Evolutionary conservation across 2,329 filamentous ascomycete species (phyloP).

Genomic region (Calonectria pseudoreteaudii): DNA sequence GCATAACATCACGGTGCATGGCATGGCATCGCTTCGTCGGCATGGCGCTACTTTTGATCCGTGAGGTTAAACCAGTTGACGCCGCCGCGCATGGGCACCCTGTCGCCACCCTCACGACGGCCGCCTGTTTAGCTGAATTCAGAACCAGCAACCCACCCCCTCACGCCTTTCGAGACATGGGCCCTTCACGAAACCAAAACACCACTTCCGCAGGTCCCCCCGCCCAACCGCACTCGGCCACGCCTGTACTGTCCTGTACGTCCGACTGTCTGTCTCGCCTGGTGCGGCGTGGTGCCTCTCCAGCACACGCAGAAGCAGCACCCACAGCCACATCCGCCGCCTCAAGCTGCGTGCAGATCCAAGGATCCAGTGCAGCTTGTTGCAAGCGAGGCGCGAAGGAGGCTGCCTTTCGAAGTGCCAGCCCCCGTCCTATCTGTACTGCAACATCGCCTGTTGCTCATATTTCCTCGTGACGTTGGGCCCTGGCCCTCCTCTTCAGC

Average conservation of each 20-base stretch:
- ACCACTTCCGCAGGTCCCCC: background rate
- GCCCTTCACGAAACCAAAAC: slow-evolving; percentile 4
- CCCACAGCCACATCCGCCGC: background rate
- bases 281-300: background rate
- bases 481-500: background rate
- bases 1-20: background rate
- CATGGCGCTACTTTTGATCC: slow-evolving; percentile 1
- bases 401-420: background rate
- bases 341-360: background rate
- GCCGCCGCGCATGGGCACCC: slow-evolving; percentile 5
- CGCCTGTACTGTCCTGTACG: slow-evolving; percentile 14
- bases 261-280: background rate
- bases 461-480: slow-evolving; percentile 2
- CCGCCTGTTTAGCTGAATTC: slow-evolving; percentile 13
- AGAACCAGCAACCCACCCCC: background rate
- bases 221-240: slow-evolving; percentile 39
- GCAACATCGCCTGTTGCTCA: slow-evolving; percentile 10
- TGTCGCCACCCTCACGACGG: background rate
- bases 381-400: slow-evolving; percentile 1
- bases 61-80: background rate
- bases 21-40: background rate
- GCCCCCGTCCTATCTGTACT: background rate
- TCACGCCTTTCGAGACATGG: background rate
- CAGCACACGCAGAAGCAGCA: slow-evolving; percentile 2
- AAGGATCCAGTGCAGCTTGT: background rate